Conservation (phyloP, 441 rosid genomes). For the Jatropha podagrica region DNA sequence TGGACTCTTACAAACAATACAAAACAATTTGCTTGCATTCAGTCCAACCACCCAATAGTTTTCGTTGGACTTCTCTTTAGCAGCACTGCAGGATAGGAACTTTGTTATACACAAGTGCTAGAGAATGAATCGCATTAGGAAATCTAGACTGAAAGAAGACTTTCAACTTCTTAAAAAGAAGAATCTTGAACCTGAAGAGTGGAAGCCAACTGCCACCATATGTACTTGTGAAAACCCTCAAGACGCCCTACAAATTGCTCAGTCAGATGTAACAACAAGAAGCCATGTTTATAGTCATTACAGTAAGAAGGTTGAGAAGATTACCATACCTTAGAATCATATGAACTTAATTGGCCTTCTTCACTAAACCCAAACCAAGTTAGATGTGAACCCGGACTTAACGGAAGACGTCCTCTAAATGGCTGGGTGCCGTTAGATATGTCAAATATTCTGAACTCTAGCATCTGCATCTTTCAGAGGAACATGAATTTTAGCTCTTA, state of each 20-base stretch:
- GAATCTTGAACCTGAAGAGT: slow-evolving; percentile 68
- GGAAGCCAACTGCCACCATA: slow-evolving; percentile 97
- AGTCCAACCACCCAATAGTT: slow-evolving; percentile 91
- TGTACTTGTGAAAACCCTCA: slow-evolving; percentile 66
- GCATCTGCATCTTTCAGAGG: slow-evolving; percentile 53
- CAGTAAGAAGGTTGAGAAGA: slow-evolving; percentile 9
- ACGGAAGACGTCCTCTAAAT: slow-evolving; percentile 64
- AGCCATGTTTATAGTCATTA: slow-evolving; percentile 2
- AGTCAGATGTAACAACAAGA: slow-evolving; percentile 24
- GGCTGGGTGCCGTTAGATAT: slow-evolving; percentile 56
- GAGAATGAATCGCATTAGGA: slow-evolving; percentile 8
- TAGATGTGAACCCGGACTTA: slow-evolving; percentile 77
- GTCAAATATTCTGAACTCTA: slow-evolving; percentile 66
- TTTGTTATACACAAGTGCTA: slow-evolving; percentile 1
- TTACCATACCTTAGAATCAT: slow-evolving; percentile 72
- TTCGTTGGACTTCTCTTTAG: slow-evolving; percentile 62
- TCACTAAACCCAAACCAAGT: slow-evolving; percentile 91
- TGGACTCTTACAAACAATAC: slow-evolving; percentile 68
- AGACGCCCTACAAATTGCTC: slow-evolving; percentile 55
- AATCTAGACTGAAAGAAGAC: slow-evolving; percentile 7
- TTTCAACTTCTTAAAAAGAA: slow-evolving; percentile 17
- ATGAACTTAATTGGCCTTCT: slow-evolving; percentile 80
- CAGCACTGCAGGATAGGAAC: slow-evolving; percentile 46
- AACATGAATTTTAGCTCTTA: slow-evolving; percentile 14
- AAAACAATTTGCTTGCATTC: slow-evolving; percentile 63